Base-by-base conservation (phyloP, 768 basidiomycete genomes). In the Phylloporus scabripes region DNA sequence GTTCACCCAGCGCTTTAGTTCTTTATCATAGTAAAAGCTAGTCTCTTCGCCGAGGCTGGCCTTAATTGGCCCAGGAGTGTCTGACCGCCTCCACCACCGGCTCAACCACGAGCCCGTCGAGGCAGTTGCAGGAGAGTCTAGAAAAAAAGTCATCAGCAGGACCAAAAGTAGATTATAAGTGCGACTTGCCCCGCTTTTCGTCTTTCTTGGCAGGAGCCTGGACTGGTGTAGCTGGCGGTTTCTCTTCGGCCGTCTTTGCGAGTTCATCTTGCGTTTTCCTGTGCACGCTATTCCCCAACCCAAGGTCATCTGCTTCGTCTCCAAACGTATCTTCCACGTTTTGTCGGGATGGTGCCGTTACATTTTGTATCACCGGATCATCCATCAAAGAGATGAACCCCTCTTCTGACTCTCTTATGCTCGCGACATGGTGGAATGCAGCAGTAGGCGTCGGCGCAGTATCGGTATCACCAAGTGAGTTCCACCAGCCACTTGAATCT, bases 1-100 rank as follows among this genome's bases (percentile, higher is more conserved):
- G 66, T 96, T 93, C 23, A 99, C 84, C 96, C 96, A 99, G 53
- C 87, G 81, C 65, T 94, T 93, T 51, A 85, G 77, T n/a, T 96
- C 92, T 59, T 87, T 84, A 63, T 99, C 96, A 63, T 89, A 99
- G 60, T 91, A 87, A 72, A 98, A 95, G 23, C 82, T 74, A 23
- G 72, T 92, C 63, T 93, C 82, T 57, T 98, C 92, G 7, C 96
- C 96, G 21, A 99, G 79, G 58, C 86, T 98, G 17, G 95, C 96
- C 62, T 83, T 88, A 49, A 95, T 71, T 2, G 95, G 93, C 8
- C 77, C 90, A 8, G 82, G 73, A 4, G 75, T 57, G 14, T 85
- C 83, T 15, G 75, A 70, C 43, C 82, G 81, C 59, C 78, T 87
- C 83, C 88, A 95, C 72, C 84, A 82, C 31, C 87, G 77, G 49